These are phyloP conservation scores for Capronia epimyces DNA, from an alignment of 2,329 filamentous ascomycete species.

Conservation along the genomic window DNA sequence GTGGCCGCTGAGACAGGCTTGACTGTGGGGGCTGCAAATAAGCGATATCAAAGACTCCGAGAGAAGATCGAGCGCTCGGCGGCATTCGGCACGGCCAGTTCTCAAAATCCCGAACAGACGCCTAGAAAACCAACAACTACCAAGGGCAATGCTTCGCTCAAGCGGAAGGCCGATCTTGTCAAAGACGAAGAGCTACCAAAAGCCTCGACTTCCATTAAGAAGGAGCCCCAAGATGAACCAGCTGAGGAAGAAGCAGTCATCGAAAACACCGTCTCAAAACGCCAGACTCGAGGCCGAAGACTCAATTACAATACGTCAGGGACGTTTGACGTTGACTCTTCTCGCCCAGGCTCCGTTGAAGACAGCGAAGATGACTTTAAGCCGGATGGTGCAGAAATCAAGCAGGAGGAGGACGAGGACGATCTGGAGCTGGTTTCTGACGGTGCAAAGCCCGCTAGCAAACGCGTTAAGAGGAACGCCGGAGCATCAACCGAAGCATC, in stretches of 20 bases:
- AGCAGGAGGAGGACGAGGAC: constrained; percentile 1
- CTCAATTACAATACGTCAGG: constrained; percentile 4
- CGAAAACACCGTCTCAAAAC: neutral
- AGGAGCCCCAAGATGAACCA: neutral
- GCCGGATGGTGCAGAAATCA: neutral
- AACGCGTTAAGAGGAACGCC: neutral
- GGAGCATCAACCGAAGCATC: neutral
- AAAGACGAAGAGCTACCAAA: neutral
- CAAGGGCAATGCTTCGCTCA: constrained; percentile 2
- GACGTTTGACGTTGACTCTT: neutral
- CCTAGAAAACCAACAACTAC: neutral
- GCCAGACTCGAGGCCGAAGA: constrained; percentile 10
- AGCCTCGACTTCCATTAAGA: neutral
- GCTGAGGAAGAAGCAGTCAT: neutral
- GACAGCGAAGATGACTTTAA: constrained; percentile 5
- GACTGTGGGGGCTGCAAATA: constrained; percentile 37
- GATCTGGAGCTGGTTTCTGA: neutral
- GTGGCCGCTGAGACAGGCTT: constrained; percentile 34
- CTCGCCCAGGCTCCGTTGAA: neutral
- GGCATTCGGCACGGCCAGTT: neutral
- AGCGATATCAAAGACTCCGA: constrained; percentile 38
- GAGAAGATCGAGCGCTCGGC: constrained; percentile 25
- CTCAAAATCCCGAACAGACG: neutral
- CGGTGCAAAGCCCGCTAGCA: neutral
- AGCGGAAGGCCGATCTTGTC: constrained; percentile 5